Percentiles rank a stretch among this genome's conserved stretches.
These are phyloP conservation scores for Gossypium lobatum DNA, from an alignment of 441 rosid genomes.

Conservation along the genomic window DNA sequence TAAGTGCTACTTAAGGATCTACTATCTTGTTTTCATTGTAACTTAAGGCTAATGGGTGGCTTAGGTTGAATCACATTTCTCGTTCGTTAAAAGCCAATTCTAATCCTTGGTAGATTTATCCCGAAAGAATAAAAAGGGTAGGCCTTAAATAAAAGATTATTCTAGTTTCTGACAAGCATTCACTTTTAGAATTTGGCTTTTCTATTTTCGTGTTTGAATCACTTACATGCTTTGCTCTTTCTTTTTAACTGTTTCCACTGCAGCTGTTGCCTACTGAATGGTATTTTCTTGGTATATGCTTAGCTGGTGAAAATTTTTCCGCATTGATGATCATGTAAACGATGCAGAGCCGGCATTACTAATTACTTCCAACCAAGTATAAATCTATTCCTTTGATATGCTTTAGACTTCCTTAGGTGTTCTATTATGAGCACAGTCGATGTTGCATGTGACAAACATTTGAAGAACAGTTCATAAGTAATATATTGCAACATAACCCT, in stretches of 20 bases:
- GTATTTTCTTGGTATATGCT: constrained; percentile 17
- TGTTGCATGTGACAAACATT: constrained; percentile 8
- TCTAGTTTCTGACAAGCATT: background rate
- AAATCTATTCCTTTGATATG: constrained; percentile 21
- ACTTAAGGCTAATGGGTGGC: background rate
- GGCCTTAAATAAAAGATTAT: constrained; percentile 3
- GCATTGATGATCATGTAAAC: constrained; percentile 34
- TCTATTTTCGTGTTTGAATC: background rate
- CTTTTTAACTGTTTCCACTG: background rate
- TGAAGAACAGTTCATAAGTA: background rate
- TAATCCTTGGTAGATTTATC: constrained; percentile 9
- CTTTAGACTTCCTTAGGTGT: constrained; percentile 12
- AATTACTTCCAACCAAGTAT: constrained; percentile 78
- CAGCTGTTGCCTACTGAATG: background rate
- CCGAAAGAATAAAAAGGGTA: background rate
- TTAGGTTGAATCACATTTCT: background rate
- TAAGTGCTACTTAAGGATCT: constrained; percentile 2
- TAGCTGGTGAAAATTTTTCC: constrained; percentile 34
- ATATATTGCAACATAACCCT: background rate
- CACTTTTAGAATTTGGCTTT: background rate
- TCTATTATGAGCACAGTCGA: background rate
- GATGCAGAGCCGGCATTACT: constrained; percentile 58
- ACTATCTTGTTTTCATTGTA: background rate
- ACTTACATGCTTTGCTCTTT: background rate
- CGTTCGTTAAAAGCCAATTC: background rate